Evolutionary conservation across 192 early-diverging fungal species (phyloP), one percentile per base, ranked within the genome.

Genomic region (Hyaloraphidium curvatum): DNA sequence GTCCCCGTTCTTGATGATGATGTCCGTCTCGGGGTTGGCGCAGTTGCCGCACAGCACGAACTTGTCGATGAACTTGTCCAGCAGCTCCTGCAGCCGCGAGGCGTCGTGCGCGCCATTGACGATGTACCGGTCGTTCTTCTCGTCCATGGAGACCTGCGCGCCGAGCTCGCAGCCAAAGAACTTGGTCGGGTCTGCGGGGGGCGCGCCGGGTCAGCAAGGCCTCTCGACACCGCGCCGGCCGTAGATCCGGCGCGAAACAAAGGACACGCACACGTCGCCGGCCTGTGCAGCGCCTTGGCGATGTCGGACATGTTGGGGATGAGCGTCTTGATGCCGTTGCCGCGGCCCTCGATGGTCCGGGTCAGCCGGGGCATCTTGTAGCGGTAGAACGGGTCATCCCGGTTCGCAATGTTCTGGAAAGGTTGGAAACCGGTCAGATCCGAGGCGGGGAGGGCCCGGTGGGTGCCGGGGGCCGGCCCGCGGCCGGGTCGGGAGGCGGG

Each of bases 261-360:
- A 11, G 14, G 23, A 25, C 9, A 48, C 43, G 14, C 23, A 48
- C 83, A 97, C 25, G 82, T 63, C 14, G 87, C 81, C 26, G 91
- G 92, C 35, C 94, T 79, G 59, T 70, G 70, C 25, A 98, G 72
- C 17, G 92, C 77, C 55, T 83, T 83, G 17, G 89, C 83, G 57
- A 98, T 81, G 53, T 95, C 89, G 28, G 78, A 57, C 83, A 98
- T 95, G 78, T 98, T 98, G 53, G 86, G 83, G 58, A 98, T 73
- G 40, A 93, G 88, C 3, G 94, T 98, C 69, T 98, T 98, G 70
- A 98, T 96, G 55, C 92, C 92, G 73, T 98, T 98, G 40, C 94
- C 94, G 67, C 85, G 88, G 56, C 94, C 94, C 64, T 98, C 94
- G 40, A 96, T 81, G 78, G 89, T 78, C 27, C 69, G 7, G 25